Evolutionary conservation across 495 filamentous ascomycete species (phyloP), one percentile per base, ranked within the genome.

Genomic region (Oidiodendron maius): DNA sequence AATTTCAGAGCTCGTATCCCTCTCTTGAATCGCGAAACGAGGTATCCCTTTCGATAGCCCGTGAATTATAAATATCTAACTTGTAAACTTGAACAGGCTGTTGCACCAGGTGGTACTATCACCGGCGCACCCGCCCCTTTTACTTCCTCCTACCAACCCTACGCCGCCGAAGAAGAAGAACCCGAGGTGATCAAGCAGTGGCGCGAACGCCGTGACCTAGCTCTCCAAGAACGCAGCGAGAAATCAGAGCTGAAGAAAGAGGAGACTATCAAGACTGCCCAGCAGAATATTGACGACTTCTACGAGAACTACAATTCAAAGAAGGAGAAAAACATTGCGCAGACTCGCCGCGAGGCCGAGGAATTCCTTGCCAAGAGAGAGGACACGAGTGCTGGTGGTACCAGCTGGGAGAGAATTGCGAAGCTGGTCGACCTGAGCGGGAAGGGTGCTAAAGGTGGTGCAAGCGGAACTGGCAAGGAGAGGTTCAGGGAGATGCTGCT

Each of bases 281-380:
- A 84, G 50, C 74, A 86, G 57, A 86, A 89, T 63, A 91, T 97
- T 49, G 93, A 99, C 59, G 94, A 96, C 59, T 99, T 99, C 74
- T 99, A 99, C 72, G 89, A 96, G 64, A 95, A 95, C 64, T 99
- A 99, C 77, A 95, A 95, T 71, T 83, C 83, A 62, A 95, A 96
- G 71, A 87, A 90, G 59, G 93, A 97, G 57, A 97, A 97, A 76
- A 75, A 67, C 47, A 81, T 95, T 53, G 76, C 82, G 34, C 85
- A 91, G 71, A 89, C 94, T 25, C 76, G 84, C 51, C 77, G 82
- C 57, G 94, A 97, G 56, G 93, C 91, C n/a, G 91, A 97, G 63
- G 82, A 96, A 54, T 97, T 96, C 69, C 70, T 96, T 23, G 82
- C 80, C 41, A 87, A 69, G 60, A 79, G 91, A 36, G 90, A 99